phyloP scores from a whole-genome alignment of 495 filamentous ascomycete genomes.

The Neurospora africana region DNA sequence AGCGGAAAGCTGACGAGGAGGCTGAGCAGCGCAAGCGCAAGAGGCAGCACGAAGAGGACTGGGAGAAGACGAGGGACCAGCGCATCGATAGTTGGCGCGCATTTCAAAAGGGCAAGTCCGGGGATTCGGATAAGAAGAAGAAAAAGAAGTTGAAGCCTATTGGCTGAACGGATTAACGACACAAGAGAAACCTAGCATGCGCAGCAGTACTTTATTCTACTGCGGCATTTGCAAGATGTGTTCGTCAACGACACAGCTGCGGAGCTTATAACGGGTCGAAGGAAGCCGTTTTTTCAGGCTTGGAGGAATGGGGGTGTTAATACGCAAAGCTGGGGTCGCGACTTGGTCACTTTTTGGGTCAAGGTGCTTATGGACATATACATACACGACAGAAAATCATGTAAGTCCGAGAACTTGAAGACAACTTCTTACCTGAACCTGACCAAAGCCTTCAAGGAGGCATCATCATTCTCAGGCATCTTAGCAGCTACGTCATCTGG shows the following conservation, averaged over 20 bases:
- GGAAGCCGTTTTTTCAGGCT: background rate
- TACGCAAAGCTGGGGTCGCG: background rate
- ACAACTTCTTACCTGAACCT: background rate
- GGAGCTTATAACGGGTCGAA: background rate
- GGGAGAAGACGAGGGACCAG: slow-evolving; percentile 86
- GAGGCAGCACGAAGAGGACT: slow-evolving; percentile 82
- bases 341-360: background rate
- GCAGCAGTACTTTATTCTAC: background rate
- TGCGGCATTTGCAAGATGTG: background rate
- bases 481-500: background rate
- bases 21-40: slow-evolving; percentile 78
- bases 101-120: slow-evolving; percentile 63
- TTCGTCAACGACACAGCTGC: background rate
- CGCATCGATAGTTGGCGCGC: slow-evolving; percentile 91
- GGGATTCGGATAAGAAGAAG: slow-evolving; percentile 76
- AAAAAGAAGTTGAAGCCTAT: slow-evolving; percentile 71
- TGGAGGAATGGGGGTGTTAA: background rate
- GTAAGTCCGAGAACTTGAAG: background rate
- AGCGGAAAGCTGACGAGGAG: slow-evolving; percentile 81
- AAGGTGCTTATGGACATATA: background rate
- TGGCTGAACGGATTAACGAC: slow-evolving; percentile 21
- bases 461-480: background rate
- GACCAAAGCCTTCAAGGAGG: background rate
- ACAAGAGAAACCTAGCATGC: background rate
- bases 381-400: background rate